Evolutionary conservation across 192 early-diverging fungal species (phyloP), one percentile per base, ranked within the genome.

Genomic region (Phlyctochytrium planicorne): DNA sequence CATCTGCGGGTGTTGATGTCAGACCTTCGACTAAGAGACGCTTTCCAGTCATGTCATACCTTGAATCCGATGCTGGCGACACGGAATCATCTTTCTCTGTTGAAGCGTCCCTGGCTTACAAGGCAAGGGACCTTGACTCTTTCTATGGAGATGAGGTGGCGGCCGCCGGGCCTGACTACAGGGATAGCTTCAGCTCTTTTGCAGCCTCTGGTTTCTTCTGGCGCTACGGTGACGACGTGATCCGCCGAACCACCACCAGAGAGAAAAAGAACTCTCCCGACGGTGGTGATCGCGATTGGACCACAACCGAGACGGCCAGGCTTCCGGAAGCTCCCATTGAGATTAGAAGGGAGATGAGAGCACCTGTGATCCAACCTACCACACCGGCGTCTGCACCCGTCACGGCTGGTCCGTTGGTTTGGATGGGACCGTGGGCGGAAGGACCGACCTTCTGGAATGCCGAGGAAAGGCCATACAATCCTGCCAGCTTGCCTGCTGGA

Each of bases 91-190:
- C 40, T 20, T 14, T 47, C 10, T 47, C 40, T 6, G 6, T 47
- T 47, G 40, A 47, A 6, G 40, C 20, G 10, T 47, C 20, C 20
- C 10, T 6, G 10, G 40, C 40, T 20, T 57, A 57, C 55, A 20
- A 10, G 6, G 55, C 55, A 10, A 12, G 55, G 12, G 16, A 14
- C 27, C 6, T 57, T 4, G 55, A 57, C 55, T 57, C 55, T 57
- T 57, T 57, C 27, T 57, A 57, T 27, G 40, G n/a, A 50, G 55
- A 57, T 14, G 27, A 57, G 55, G n/a, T 50, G 10, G 40, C 40
- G 40, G 40, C 40, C 40, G 10, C 20, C 6, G 14, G 27, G 55
- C 27, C 27, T 10, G 27, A 57, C 10, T 20, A 57, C 6, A 12
- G 55, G 25, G 55, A 57, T 25, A 29, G 27, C 27, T 57, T 57